Evolutionary conservation across 495 filamentous ascomycete genomes (phyloP).

Genomic region (Penicillium turbatum): DNA sequence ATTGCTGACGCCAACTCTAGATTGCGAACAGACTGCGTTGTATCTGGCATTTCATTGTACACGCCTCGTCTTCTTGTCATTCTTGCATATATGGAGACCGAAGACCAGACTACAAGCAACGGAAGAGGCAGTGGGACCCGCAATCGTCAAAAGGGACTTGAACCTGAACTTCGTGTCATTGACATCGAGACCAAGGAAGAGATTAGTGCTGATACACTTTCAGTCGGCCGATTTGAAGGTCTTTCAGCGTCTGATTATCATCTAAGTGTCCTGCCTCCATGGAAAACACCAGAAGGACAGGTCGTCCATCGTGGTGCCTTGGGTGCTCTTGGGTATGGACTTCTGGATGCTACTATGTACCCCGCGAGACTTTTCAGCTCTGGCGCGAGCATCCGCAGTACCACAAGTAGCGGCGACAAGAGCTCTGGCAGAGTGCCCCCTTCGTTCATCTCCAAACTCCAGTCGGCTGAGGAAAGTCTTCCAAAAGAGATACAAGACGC

Average conservation of each 20-base stretch:
- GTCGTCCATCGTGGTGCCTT: slow-evolving; percentile 62
- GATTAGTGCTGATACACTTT: slow-evolving; percentile 74
- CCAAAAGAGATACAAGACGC: slow-evolving; percentile 44
- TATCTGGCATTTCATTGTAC: slow-evolving; percentile 96
- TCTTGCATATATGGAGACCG: slow-evolving; percentile 79
- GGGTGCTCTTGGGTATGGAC: slow-evolving; percentile 57
- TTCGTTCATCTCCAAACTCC: slow-evolving; percentile 37
- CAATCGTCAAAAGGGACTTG: slow-evolving; percentile 67
- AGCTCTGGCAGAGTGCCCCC: slow-evolving; percentile 43
- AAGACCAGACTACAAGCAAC: slow-evolving; percentile 45
- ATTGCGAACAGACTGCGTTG: slow-evolving; percentile 90
- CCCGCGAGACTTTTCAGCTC: slow-evolving; percentile 82
- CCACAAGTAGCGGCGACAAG: slow-evolving; percentile 56
- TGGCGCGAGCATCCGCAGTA: slow-evolving; percentile 74
- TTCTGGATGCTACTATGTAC: slow-evolving; percentile 80
- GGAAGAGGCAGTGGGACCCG: slow-evolving; percentile 48
- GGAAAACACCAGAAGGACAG: slow-evolving; percentile 51
- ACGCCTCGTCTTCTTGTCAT: slow-evolving; percentile 84
- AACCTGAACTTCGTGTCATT: slow-evolving; percentile 86
- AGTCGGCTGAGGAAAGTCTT: slow-evolving; percentile 26
- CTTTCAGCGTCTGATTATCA: slow-evolving; percentile 93
- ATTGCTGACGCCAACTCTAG: slow-evolving; percentile 38
- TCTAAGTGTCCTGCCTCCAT: slow-evolving; percentile 73
- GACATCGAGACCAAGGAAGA: slow-evolving; percentile 77
- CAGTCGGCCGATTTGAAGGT: slow-evolving; percentile 77